phyloP scores from a whole-genome alignment of 495 filamentous ascomycete species.

The Glarea lozoyensis region DNA sequence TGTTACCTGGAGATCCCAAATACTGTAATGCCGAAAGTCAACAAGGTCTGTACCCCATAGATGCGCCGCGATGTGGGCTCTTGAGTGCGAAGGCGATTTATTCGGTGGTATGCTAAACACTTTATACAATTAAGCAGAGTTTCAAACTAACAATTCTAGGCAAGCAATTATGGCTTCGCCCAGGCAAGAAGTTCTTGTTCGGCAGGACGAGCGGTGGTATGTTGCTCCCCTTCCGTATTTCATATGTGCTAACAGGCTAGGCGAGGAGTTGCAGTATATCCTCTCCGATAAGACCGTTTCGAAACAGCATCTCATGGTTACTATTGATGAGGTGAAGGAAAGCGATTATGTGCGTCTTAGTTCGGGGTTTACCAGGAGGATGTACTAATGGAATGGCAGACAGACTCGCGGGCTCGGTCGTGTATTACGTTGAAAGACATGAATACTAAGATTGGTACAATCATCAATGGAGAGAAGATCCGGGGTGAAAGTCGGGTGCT shows the following conservation, averaged over 20 bases:
- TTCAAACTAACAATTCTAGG: conserved; percentile 32
- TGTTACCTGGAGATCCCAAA: no score
- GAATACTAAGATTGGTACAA: conserved; percentile 70
- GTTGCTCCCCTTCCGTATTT: conserved; percentile 25
- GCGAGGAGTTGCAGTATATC: conserved; percentile 40
- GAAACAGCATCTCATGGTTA: conserved; percentile 77
- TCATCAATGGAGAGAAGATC: conserved; percentile 62
- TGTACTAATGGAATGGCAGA: conserved; percentile 25
- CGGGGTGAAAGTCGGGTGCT: conserved; percentile 44
- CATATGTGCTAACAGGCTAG: background rate
- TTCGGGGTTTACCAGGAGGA: background rate
- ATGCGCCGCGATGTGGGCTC: conserved; percentile 64
- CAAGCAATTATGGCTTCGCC: conserved; percentile 72
- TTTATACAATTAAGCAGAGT: background rate
- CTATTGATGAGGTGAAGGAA: conserved; percentile 53
- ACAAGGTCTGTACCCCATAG: no score
- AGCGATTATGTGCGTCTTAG: conserved; percentile 62
- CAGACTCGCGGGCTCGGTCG: conserved; percentile 52
- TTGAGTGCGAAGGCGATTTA: conserved; percentile 46
- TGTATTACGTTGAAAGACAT: conserved; percentile 57
- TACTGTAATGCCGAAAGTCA: no score
- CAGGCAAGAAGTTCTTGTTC: conserved; percentile 73
- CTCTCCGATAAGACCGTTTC: conserved; percentile 73
- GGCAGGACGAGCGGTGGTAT: conserved; percentile 45
- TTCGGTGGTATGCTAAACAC: conserved; percentile 32